A percentile compares a stretch with the other conserved stretches of the same genome.
phyloP scores from a whole-genome alignment of 2,329 filamentous ascomycete genomes.

The Rhynchosporium secalis region DNA sequence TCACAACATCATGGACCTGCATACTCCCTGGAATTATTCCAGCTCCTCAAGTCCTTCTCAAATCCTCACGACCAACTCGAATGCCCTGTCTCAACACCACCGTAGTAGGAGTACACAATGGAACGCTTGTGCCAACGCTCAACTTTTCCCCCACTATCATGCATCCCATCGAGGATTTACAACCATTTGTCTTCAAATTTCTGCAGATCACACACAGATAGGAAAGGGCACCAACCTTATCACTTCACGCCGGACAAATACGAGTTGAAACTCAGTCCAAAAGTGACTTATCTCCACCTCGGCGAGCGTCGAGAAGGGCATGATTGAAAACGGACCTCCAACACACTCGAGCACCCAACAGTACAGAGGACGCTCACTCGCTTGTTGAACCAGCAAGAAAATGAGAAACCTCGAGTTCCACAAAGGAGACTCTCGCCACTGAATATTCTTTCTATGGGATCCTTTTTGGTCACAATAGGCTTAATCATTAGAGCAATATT shows the following conservation, averaged over 20 bases:
- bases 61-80: constrained; percentile 53
- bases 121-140: constrained; percentile 53
- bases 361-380: constrained; percentile 28
- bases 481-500: constrained; percentile 47
- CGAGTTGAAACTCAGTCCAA: not conserved
- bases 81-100: constrained; percentile 56
- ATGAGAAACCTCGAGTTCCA: constrained; percentile 51
- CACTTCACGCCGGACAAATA: not conserved
- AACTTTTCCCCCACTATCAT: constrained; percentile 64
- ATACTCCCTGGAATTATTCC: constrained; percentile 61
- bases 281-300: constrained; percentile 35
- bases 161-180: constrained; percentile 53
- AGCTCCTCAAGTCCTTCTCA: constrained; percentile 62
- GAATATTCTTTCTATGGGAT: constrained; percentile 54
- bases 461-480: constrained; percentile 50
- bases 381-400: constrained; percentile 29
- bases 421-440: constrained; percentile 52
- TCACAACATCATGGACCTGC: constrained; percentile 59
- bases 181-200: constrained; percentile 50
- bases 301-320: constrained; percentile 18
- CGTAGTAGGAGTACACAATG: constrained; percentile 59
- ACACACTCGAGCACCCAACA: constrained; percentile 17
- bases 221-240: not conserved
- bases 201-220: constrained; percentile 49
- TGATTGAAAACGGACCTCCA: constrained; percentile 22